Conservation (phyloP, 129 eudicot species). For the Helianthus annuus region DNA sequence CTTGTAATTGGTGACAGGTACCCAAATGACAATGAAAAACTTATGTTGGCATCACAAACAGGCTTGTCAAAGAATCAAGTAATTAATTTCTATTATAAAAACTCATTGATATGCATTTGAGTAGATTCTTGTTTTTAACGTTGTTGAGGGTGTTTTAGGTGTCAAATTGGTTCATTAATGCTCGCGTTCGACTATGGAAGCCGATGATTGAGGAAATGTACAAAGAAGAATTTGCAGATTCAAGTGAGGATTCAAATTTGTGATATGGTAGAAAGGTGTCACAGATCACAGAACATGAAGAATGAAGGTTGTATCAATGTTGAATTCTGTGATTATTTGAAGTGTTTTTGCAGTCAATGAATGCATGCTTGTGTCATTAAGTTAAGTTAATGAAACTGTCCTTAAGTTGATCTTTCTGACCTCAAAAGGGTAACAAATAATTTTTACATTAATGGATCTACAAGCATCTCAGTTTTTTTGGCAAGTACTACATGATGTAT, state of each 20-base stretch:
- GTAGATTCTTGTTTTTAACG: conserved; percentile 4
- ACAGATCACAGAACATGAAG: conserved; percentile 26
- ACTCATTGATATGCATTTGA: neutral
- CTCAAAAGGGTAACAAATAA: conserved; percentile 27
- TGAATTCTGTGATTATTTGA: conserved; percentile 13
- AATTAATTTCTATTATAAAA: neutral
- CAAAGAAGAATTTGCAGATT: conserved; percentile 83
- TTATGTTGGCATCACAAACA: conserved; percentile 82
- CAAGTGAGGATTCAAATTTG: conserved; percentile 51
- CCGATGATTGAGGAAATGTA: conserved; percentile 99
- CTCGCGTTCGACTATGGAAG: conserved; percentile 89
- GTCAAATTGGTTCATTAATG: conserved; percentile 94
- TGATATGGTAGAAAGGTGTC: conserved; percentile 39
- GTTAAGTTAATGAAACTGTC: conserved; percentile 33
- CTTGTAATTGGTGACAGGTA: conserved; percentile 42
- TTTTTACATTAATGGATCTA: conserved; percentile 30
- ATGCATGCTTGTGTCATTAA: conserved; percentile 38
- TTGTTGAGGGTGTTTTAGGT: conserved; percentile 38
- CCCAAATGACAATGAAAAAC: conserved; percentile 89
- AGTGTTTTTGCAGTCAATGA: conserved; percentile 26
- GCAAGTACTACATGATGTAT: conserved; percentile 22
- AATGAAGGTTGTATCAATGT: conserved; percentile 30
- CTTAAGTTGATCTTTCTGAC: conserved; percentile 35
- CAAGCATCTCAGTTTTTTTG: conserved; percentile 30
- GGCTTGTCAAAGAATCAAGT: conserved; percentile 91